Evolutionary conservation across 1,284 basidiomycete genomes (phyloP).

Genomic region (Omphalotus olearius): DNA sequence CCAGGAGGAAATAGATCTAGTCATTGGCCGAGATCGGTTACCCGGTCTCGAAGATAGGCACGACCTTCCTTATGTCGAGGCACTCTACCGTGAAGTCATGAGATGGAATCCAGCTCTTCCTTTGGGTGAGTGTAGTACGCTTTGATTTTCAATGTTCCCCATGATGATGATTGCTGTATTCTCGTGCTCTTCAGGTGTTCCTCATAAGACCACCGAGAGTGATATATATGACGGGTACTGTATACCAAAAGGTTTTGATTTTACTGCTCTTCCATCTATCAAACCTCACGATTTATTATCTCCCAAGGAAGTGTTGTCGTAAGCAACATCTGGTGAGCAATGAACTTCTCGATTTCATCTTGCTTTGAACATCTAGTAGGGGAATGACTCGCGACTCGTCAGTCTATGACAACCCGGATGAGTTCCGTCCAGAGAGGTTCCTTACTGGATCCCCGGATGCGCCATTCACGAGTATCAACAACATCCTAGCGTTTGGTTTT

Average conservation of each 20-base stretch:
- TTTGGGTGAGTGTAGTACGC: slow-evolving; percentile 20
- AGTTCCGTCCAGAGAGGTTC: not conserved
- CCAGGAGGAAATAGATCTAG: slow-evolving; percentile 26
- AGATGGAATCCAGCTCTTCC: slow-evolving; percentile 28
- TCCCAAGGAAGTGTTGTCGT: not conserved
- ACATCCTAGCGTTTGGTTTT: not conserved
- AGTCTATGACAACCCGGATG: not conserved
- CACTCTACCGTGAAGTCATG: slow-evolving; percentile 27
- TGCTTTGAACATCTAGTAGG: not conserved
- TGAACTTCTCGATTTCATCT: no score
- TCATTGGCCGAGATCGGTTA: slow-evolving; percentile 25
- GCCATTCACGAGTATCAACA: not conserved
- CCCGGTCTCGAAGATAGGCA: slow-evolving; percentile 28
- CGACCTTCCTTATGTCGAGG: slow-evolving; percentile 28
- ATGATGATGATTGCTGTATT: no score
- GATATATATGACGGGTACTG: not conserved
- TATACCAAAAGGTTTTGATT: not conserved
- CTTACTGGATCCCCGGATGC: not conserved
- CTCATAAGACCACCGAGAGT: not conserved
- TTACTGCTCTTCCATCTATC: not conserved
- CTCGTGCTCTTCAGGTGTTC: not conserved
- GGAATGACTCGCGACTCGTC: not conserved
- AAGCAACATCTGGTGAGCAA: no score
- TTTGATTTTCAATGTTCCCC: not conserved
- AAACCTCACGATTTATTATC: not conserved